Percentiles rank a stretch among this genome's conserved stretches.
Conservation (phyloP, 2,329 filamentous ascomycete genomes). For the Aspergillus sp. region DNA sequence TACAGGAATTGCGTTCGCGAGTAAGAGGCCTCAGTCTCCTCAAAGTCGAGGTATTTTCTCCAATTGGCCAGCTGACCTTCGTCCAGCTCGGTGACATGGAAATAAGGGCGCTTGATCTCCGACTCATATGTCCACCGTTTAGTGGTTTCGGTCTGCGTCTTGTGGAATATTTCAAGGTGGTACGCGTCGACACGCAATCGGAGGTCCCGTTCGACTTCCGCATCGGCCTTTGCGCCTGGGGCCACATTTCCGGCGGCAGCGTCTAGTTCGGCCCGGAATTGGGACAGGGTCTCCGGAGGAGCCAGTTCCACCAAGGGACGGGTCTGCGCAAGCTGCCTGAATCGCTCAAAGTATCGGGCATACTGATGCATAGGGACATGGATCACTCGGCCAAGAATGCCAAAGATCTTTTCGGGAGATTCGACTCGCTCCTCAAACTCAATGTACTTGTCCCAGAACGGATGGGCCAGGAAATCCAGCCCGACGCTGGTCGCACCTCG, state of each 20-base stretch:
- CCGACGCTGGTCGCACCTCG: conserved; percentile 81
- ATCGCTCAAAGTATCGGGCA: conserved; percentile 89
- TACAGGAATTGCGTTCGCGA: conserved; percentile 78
- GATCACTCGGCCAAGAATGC: conserved; percentile 77
- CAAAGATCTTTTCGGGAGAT: conserved; percentile 78
- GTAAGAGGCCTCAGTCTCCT: conserved; percentile 80
- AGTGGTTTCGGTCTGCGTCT: conserved; percentile 81
- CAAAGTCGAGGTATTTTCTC: conserved; percentile 95
- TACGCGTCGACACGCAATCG: conserved; percentile 75
- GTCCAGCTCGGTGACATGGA: conserved; percentile 91
- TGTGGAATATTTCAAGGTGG: conserved; percentile 77
- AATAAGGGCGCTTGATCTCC: conserved; percentile 93
- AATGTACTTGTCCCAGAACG: conserved; percentile 98
- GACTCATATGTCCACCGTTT: conserved; percentile 95
- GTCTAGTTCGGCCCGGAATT: conserved; percentile 71
- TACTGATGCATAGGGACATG: conserved; percentile 95
- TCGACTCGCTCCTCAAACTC: conserved; percentile 94
- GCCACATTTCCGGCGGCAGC: conserved; percentile 44
- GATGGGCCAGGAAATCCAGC: conserved; percentile 88
- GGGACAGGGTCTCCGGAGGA: conserved; percentile 64
- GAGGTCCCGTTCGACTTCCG: conserved; percentile 81
- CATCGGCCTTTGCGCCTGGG: conserved; percentile 58
- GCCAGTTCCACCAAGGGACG: conserved; percentile 73
- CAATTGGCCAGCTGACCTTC: conserved; percentile 82
- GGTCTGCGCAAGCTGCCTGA: conserved; percentile 71